Evolutionary conservation across 106 monocot species (phyloP), one percentile per base, ranked within the genome.

Genomic region (Dioscorea alata): DNA sequence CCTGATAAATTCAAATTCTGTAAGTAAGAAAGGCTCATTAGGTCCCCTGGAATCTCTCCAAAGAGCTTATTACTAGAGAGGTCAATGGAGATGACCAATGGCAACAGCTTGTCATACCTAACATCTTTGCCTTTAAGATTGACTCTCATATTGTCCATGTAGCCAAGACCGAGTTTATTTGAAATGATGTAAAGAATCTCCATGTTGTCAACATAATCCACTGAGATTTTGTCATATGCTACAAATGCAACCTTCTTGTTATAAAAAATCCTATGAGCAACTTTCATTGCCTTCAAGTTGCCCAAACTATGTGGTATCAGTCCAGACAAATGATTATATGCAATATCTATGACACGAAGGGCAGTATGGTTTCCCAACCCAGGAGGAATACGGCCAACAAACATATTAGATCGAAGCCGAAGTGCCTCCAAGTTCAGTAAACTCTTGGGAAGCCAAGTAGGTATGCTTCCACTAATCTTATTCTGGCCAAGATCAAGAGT

Each of bases 401-500:
- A 64, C 59, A 48, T 33, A n/a, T 80, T 80, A 17, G 61, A 48
- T 0, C 51, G 13, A 54, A 54, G 19, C 0, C 54, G 54, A 54
- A 54, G 54, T 13, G 19, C 19, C 19, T 19, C 18, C 18, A 19
- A 54, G 15, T 16, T 18, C 15, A 18, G 24, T 56, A 82, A 35
- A 25, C 60, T 56, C 2, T 72, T 33, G 53, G 52, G 64, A 49
- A 76, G 51, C 80, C 80, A 84, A 12, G 33, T 14, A 33, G 86
- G 86, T 48, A 86, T 69, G 12, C 48, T 56, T 20, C 86, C 82
- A 6, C 64, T 20, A 22, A 82, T 67, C 23, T 49, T 79, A 61
- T 86, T 82, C 18, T 75, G 25, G 0, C 79, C 72, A 16, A 86
- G 66, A 34, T 86, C 82, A 65, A 86, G 69, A 34, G 49, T 12